phyloP scores from a whole-genome alignment of 352 stramenopile species.

The Thraustotheca clavata region DNA sequence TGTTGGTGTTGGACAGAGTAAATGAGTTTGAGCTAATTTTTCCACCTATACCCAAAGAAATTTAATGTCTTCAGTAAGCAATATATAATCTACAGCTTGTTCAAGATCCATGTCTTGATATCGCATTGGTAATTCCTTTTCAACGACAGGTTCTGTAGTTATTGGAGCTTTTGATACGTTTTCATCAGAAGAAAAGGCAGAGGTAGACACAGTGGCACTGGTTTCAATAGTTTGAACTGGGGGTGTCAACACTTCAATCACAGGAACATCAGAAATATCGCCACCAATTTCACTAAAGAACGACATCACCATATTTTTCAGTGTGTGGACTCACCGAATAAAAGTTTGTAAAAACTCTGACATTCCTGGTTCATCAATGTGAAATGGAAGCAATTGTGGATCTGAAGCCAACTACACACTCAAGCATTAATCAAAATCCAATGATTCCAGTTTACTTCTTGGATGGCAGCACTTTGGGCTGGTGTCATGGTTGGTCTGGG shows the following conservation, averaged over 20 bases:
- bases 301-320: too few relatives aligned
- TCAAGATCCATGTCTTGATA: constrained; percentile 10
- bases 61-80: neutral
- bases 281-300: neutral
- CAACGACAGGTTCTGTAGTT: neutral
- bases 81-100: neutral
- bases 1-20: neutral
- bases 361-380: constrained; percentile 15
- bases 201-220: too few relatives aligned
- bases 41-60: constrained; percentile 5
- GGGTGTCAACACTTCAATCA: neutral
- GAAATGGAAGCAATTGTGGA: constrained; percentile 11
- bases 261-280: neutral
- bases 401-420: constrained; percentile 2
- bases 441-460: neutral
- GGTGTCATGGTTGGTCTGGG: neutral
- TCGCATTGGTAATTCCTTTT: neutral
- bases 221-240: neutral
- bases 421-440: neutral
- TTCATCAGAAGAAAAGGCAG: too few relatives aligned
- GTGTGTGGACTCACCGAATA: neutral
- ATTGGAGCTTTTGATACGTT: neutral
- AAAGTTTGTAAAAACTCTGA: neutral
- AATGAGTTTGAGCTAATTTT: neutral
- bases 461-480: neutral